Evolutionary conservation across 2,329 filamentous ascomycete species (phyloP), one percentile per base, ranked within the genome.

Genomic region (Penicillium janthinellum): DNA sequence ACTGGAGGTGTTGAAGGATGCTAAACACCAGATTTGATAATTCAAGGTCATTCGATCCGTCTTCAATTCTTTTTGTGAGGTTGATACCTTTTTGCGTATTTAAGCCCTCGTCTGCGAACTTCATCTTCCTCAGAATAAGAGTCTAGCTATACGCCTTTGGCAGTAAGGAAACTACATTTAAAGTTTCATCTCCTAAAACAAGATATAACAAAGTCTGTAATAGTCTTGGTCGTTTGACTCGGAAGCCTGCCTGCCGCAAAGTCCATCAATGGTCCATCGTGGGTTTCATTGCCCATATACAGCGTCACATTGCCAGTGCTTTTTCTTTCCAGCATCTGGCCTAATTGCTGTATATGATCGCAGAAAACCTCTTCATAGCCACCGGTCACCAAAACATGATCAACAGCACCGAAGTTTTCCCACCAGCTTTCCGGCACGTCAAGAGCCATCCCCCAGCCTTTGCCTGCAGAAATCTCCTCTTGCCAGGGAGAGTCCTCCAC

Each of bases 401-500:
- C 58, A 1, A 63, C 62, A 35, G 53, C 53, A 15, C 47, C 37
- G 2, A 70, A 22, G 14, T 39, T 28, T 1, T 63, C 48, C 65
- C 66, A 70, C 66, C 66, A 70, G 4, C 22, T 51, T 25, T 68
- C 64, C 2, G 62, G 55, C 5, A 67, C 67, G 54, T 68, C 66
- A 0, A 70, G 60, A 4, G 67, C 66, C 65, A 70, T 67, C 4
- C 66, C 67, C 67, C 66, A 68, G 35, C 61, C 67, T 3, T 63
- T 45, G 0, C 64, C 65, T 3, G 41, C 45, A 2, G 52, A 44
- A 17, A 67, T 63, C n/a, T 70, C 66, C 12, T 64, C 44, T 4
- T 64, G 22, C 66, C 66, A 70, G 14, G 66, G 62, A 17, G 66
- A 66, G 17, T 58, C 35, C 1, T 59, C 8, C 7, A 65, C 50